These are phyloP conservation scores for Aureobasidium sp. DNA, from an alignment of 2,329 filamentous ascomycete genomes.

Conservation along the genomic window DNA sequence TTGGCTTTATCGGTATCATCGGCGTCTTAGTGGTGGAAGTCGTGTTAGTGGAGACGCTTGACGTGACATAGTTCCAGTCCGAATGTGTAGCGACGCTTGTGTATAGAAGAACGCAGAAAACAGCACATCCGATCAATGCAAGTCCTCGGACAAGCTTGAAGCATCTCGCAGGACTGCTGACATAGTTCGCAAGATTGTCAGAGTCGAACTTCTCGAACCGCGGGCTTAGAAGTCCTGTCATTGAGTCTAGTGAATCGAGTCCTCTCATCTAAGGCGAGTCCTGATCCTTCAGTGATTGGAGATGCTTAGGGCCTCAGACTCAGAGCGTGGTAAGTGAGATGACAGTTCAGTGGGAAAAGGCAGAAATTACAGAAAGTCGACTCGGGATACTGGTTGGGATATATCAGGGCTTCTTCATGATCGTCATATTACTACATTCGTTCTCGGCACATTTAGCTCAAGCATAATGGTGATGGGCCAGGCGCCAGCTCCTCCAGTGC, in stretches of 20 bases:
- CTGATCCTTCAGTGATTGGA: not conserved
- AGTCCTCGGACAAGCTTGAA: not conserved
- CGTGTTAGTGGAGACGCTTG: not conserved
- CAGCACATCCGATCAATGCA: not conserved
- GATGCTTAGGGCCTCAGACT: too few relatives aligned
- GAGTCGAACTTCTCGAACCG: not conserved
- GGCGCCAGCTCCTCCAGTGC: not conserved
- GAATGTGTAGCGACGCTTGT: not conserved
- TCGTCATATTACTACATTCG: not conserved
- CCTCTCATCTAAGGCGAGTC: not conserved
- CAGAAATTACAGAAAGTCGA: not conserved
- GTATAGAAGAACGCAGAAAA: not conserved
- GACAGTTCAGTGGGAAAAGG: not conserved
- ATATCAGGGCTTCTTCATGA: not conserved
- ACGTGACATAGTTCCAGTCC: not conserved
- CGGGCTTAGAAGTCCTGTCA: not conserved
- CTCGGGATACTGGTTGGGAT: not conserved
- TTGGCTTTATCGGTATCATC: not conserved
- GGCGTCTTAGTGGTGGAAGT: not conserved
- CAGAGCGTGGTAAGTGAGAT: too few relatives aligned
- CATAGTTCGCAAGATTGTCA: not conserved
- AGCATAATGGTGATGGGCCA: not conserved
- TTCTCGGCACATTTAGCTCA: not conserved
- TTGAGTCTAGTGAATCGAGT: not conserved
- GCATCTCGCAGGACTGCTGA: not conserved